Base-by-base conservation (phyloP, 129 eudicot genomes). In the Dittrichia graveolens region DNA sequence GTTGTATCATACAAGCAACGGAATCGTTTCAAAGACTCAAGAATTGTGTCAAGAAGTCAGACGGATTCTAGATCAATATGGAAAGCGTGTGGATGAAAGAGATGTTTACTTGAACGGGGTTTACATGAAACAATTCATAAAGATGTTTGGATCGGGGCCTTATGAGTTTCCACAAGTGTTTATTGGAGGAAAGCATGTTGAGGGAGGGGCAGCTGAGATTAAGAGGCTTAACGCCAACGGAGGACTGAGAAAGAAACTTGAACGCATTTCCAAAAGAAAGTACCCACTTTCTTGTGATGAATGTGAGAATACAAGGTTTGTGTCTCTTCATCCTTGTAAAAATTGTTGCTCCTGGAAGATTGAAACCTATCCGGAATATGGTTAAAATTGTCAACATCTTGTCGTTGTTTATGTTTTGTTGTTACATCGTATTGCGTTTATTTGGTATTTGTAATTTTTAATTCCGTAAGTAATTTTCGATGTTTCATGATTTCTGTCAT, bases 161-260 rank as follows among this genome's bases (percentile, higher is more conserved):
- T 19, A 15, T 3, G 19, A 1, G 13, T 71, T 71, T 55, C 66
- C 75, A 6, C 75, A 71, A 19, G 3, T 71, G 63, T 71, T 71
- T 56, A 71, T 71, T 0, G 44, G 66, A 42, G 75, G 66, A 71
- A 71, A 71, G 66, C 10, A 71, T 13, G 5, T 71, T 15, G 31
- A 24, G 31, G 75, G 75, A 42, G 75, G 75, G 52, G 53, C 39
- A 16, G 39, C 56, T 16, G 66, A 41, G 52, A 47, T 71, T 56
- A 14, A 39, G 18, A 24, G 5, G 52, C 55, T 71, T 19, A 40
- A 40, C 34, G 34, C 50, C 38, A 40, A 24, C 3, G 66, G 75
- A 42, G 43, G 19, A 19, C 13, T 71, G 11, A 48, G n/a, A 12
- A 57, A 42, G 66, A 62, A 62, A 15, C 50, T 62, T 7, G 31